Evolutionary conservation across 371 early-diverging fungal species (phyloP), one percentile per base, ranked within the genome.

Genomic region (Mucor mucedo): DNA sequence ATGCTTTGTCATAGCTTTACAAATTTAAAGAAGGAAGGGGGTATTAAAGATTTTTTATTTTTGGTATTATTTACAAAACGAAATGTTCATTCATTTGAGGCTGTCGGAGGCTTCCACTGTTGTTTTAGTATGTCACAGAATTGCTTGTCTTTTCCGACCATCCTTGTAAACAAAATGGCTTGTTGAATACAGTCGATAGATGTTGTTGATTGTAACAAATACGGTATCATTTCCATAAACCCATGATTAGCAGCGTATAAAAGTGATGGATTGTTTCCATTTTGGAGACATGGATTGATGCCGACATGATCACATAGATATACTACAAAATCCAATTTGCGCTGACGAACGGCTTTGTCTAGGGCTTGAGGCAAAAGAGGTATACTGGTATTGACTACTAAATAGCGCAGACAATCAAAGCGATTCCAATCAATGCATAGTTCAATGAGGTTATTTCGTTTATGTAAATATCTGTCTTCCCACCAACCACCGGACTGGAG

Each of bases 241-340:
- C 80, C 80, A 66, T 80, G 78, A 45, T 75, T 75, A 1, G 76
- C 80, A 8, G 78, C 78, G 60, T 80, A 80, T 29, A 80, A 50
- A 16, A 80, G 47, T 0, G 80, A 74, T 1, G 71, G 30, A 52
- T 73, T 80, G 28, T 45, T 56, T 8, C 58, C 50, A 35, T 54
- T 54, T 7, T 28, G n/a, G 13, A 62, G 59, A 14, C 68, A 69
- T 28, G 77, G 74, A 52, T 69, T 54, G 4, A 74, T 72, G 13
- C 16, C 28, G 5, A 72, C 74, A 21, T 70, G 55, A 29, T 66
- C 30, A 11, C 76, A 28, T 33, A 77, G 33, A 38, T 69, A 70
- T 8, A 58, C 52, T n/a, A 80, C 76, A 32, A 77, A 29, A 44
- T 77, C 80, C 4, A 77, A 66, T 45, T 80, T 80, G n/a, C 78